phyloP scores from a whole-genome alignment of 306 rosid species.

The Hippophae rhamnoides region DNA sequence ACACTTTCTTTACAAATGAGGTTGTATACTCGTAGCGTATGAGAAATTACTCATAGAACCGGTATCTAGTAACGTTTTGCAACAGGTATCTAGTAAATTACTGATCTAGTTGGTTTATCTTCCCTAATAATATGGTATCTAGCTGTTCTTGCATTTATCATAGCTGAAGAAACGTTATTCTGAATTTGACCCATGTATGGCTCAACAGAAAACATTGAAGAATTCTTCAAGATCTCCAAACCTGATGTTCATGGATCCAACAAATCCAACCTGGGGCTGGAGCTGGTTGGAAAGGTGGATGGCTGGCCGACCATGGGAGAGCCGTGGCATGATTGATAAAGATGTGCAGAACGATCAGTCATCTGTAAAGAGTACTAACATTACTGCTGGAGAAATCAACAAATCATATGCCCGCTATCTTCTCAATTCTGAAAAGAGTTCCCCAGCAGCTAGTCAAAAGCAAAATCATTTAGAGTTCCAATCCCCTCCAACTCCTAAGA shows the following conservation, averaged over 20 bases:
- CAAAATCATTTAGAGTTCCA: slow-evolving; percentile 41
- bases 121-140: too few relatives aligned
- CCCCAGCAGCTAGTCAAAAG: slow-evolving; percentile 72
- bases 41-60: too few relatives aligned
- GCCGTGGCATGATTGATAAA: slow-evolving; percentile 40
- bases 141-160: too few relatives aligned
- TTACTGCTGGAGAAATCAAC: slow-evolving; percentile 73
- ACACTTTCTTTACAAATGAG: too few relatives aligned
- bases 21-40: too few relatives aligned
- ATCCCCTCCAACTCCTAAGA: slow-evolving; percentile 60
- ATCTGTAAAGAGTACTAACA: slow-evolving; percentile 51
- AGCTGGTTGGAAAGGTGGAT: slow-evolving; percentile 99
- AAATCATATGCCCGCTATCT: slow-evolving; percentile 84
- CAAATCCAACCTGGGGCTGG: slow-evolving; percentile 97
- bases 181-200: slow-evolving; percentile 14
- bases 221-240: slow-evolving; percentile 53
- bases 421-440: slow-evolving; percentile 63
- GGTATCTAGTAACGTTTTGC: too few relatives aligned
- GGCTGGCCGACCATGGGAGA: slow-evolving; percentile 77
- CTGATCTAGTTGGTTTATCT: too few relatives aligned
- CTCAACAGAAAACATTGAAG: slow-evolving; percentile 71
- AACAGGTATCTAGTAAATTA: too few relatives aligned
- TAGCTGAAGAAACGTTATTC: neutral
- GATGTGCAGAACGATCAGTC: slow-evolving; percentile 46
- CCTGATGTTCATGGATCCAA: slow-evolving; percentile 94